Evolutionary conservation across 2,329 filamentous ascomycete species (phyloP).

Genomic region (Phoma sp.): DNA sequence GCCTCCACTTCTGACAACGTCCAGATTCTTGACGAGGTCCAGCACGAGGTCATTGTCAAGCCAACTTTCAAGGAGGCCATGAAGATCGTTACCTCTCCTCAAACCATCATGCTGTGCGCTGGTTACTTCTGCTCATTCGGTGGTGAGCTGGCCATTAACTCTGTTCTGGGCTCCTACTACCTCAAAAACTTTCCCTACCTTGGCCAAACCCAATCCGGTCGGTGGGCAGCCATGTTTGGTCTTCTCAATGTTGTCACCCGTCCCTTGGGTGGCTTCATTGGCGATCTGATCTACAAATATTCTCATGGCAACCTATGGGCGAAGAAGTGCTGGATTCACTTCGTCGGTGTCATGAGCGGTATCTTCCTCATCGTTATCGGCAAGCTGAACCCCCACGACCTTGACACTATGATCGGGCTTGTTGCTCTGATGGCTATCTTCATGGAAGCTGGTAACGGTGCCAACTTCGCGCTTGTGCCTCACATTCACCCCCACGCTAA

Average conservation of each 20-base stretch:
- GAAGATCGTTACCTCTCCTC: slow-evolving; percentile 66
- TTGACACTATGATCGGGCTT: slow-evolving; percentile 75
- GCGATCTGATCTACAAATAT: slow-evolving; percentile 61
- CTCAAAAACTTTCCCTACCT: slow-evolving; percentile 61
- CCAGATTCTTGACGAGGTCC: slow-evolving; percentile 62
- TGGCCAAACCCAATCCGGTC: slow-evolving; percentile 60
- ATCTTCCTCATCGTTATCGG: slow-evolving; percentile 69
- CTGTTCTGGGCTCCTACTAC: slow-evolving; percentile 66
- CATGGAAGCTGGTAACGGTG: slow-evolving; percentile 82
- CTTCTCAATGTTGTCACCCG: slow-evolving; percentile 73
- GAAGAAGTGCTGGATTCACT: slow-evolving; percentile 68
- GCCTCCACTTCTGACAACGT: slow-evolving; percentile 51
- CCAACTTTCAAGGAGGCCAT: slow-evolving; percentile 66
- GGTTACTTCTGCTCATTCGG: slow-evolving; percentile 68
- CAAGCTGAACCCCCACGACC: slow-evolving; percentile 64
- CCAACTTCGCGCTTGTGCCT: slow-evolving; percentile 84
- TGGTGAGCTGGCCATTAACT: slow-evolving; percentile 66
- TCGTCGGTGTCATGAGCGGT: slow-evolving; percentile 62
- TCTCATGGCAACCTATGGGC: slow-evolving; percentile 61
- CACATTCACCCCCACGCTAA: slow-evolving; percentile 86
- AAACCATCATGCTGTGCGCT: slow-evolving; percentile 59
- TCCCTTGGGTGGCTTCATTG: slow-evolving; percentile 68
- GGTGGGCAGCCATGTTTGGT: slow-evolving; percentile 76
- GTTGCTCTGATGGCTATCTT: slow-evolving; percentile 80
- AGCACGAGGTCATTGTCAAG: slow-evolving; percentile 66